phyloP scores from a whole-genome alignment of 2,329 filamentous ascomycete genomes.

The Colletotrichum zoysiae region DNA sequence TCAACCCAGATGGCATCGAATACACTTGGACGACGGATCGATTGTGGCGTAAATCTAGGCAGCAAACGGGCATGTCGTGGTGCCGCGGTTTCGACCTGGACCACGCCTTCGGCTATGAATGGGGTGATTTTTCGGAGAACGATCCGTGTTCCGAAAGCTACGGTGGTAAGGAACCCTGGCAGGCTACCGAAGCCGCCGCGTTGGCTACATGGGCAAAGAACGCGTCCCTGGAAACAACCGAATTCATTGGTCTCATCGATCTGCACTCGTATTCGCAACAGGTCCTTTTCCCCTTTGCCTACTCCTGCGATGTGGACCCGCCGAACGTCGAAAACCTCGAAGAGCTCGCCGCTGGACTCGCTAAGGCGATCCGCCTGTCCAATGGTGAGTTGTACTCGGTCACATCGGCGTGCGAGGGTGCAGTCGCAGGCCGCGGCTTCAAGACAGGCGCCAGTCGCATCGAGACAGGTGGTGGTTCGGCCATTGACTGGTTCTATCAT shows the following conservation, averaged over 20 bases:
- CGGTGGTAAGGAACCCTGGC: constrained; percentile 84
- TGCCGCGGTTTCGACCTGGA: constrained; percentile 93
- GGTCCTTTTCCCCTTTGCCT: constrained; percentile 92
- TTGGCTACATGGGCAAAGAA: constrained; percentile 88
- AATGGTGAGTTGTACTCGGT: constrained; percentile 82
- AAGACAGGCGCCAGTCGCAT: constrained; percentile 57
- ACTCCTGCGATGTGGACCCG: constrained; percentile 81
- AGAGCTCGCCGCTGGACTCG: constrained; percentile 88
- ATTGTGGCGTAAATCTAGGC: constrained; percentile 94
- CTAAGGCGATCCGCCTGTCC: constrained; percentile 88
- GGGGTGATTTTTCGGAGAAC: constrained; percentile 66
- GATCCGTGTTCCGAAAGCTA: constrained; percentile 95
- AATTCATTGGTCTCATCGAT: constrained; percentile 89
- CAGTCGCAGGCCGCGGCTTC: constrained; percentile 59
- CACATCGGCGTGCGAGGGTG: constrained; percentile 87
- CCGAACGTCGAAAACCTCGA: constrained; percentile 92
- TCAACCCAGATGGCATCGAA: constrained; percentile 95
- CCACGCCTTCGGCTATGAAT: constrained; percentile 85
- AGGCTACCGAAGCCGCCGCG: constrained; percentile 81
- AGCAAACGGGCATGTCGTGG: constrained; percentile 83
- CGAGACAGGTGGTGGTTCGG: constrained; percentile 84
- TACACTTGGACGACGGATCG: constrained; percentile 94
- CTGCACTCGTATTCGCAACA: constrained; percentile 97
- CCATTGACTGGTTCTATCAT: constrained; percentile 96
- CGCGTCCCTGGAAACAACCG: constrained; percentile 77